Conservation (phyloP, 2,329 filamentous ascomycete species). For the Alternaria tenuissima region DNA sequence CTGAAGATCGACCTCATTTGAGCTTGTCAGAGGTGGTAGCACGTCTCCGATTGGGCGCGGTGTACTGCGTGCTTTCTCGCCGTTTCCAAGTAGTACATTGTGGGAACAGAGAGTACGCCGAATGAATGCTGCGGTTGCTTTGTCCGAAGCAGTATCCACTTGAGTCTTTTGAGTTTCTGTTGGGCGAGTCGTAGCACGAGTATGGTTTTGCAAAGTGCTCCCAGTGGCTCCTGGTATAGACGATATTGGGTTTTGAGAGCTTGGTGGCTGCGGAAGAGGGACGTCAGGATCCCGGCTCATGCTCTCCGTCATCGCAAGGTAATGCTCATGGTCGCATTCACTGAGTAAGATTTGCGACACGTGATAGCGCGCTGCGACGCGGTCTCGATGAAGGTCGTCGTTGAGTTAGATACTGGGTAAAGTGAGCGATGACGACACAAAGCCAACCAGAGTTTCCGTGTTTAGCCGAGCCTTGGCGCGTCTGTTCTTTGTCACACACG, state of each 20-base stretch:
- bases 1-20: constrained; percentile 91
- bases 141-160: constrained; percentile 68
- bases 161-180: constrained; percentile 36
- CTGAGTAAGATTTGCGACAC: constrained; percentile 3
- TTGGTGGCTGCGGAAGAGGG: constrained; percentile 34
- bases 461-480: constrained; percentile 33
- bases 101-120: constrained; percentile 85
- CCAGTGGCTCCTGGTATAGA: constrained; percentile 18
- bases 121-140: constrained; percentile 80
- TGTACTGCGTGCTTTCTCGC: constrained; percentile 64
- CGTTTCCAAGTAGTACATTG: constrained; percentile 56
- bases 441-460: constrained; percentile 8
- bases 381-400: constrained; percentile 18
- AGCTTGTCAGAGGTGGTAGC: constrained; percentile 89
- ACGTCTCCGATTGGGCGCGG: constrained; percentile 78
- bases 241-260: constrained; percentile 25
- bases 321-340: constrained; percentile 26
- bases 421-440: constrained; percentile 28
- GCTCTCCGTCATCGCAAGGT: constrained; percentile 39
- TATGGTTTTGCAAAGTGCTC: constrained; percentile 22
- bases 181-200: constrained; percentile 27
- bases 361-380: constrained; percentile 22
- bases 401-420: constrained; percentile 11
- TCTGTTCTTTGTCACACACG: constrained; percentile 5
- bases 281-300: constrained; percentile 30